Evolutionary conservation across 805 yeast genomes (phyloP).

Genomic region (Kazachstania taianensis): DNA sequence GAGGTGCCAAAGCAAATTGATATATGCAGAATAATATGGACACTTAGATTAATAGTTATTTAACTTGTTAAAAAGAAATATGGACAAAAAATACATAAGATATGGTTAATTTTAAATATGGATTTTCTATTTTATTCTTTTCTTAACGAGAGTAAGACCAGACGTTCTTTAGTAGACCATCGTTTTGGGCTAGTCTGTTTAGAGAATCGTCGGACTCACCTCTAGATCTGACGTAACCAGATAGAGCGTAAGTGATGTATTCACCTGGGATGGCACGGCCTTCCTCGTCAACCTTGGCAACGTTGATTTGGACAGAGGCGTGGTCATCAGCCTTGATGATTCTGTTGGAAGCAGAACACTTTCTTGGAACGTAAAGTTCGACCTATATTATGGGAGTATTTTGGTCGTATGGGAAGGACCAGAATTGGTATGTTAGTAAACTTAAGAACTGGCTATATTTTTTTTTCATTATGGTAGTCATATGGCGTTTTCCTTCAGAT

Average conservation of each 20-base stretch:
- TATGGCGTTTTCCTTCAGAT: no score
- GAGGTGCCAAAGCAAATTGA: no score
- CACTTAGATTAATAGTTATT: background rate
- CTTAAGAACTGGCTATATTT: no score
- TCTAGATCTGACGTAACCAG: conserved; percentile 95
- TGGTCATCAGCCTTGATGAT: conserved; percentile 99
- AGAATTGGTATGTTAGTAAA: no score
- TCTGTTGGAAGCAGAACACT: conserved; percentile 99
- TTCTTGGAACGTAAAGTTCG: conserved; percentile 99
- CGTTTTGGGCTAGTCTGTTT: conserved; percentile 98
- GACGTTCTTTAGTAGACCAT: conserved; percentile 95
- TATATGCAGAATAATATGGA: no score
- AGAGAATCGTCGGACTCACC: conserved; percentile 99
- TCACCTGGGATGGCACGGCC: conserved; percentile 91
- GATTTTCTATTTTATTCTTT: conserved; percentile 1
- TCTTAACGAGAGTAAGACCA: conserved; percentile 87
- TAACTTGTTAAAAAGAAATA: background rate
- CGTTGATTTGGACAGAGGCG: conserved; percentile 97
- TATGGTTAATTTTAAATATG: no score
- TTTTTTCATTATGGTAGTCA: no score
- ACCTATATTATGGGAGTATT: conserved; percentile 47
- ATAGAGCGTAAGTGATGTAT: conserved; percentile 89
- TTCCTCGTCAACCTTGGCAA: conserved; percentile 94
- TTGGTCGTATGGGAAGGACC: no score
- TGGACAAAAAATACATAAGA: background rate